Evolutionary conservation across 2,329 filamentous ascomycete genomes (phyloP).

Genomic region (Colletotrichum endophyticum): DNA sequence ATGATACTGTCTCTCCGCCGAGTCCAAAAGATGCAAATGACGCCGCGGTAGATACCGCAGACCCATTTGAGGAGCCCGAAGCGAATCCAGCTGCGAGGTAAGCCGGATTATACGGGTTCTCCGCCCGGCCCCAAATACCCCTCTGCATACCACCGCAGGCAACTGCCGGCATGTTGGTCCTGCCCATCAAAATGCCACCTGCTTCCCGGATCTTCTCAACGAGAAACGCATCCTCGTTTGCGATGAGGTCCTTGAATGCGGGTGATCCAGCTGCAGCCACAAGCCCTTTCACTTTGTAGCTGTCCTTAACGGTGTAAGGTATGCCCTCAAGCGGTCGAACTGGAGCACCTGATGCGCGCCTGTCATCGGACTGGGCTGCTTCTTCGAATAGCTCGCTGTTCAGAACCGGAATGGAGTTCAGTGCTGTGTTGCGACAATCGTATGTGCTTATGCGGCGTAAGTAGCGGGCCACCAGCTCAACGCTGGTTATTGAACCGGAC

Average conservation of each 20-base stretch:
- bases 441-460: slow-evolving; percentile 28
- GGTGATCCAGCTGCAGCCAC: slow-evolving; percentile 59
- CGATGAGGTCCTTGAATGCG: slow-evolving; percentile 53
- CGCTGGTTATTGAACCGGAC: slow-evolving; percentile 23
- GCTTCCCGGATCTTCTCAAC: slow-evolving; percentile 51
- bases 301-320: slow-evolving; percentile 63
- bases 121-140: slow-evolving; percentile 55
- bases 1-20: not conserved
- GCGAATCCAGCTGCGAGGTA: slow-evolving; percentile 57
- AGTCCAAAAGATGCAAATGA: slow-evolving; percentile 35
- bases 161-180: slow-evolving; percentile 64
- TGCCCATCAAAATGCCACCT: slow-evolving; percentile 56
- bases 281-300: slow-evolving; percentile 58
- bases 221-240: slow-evolving; percentile 57
- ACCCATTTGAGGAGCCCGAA: slow-evolving; percentile 60
- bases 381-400: slow-evolving; percentile 27
- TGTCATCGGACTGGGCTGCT: slow-evolving; percentile 31
- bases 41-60: slow-evolving; percentile 50
- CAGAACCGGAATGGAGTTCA: slow-evolving; percentile 31
- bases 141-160: slow-evolving; percentile 60
- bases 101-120: slow-evolving; percentile 55
- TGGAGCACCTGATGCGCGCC: slow-evolving; percentile 23
- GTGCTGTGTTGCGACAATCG: slow-evolving; percentile 24
- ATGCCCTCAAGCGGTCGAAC: slow-evolving; percentile 53
- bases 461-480: slow-evolving; percentile 30